These are phyloP conservation scores for Strigomonas galati DNA, from an alignment of 208 protist genomes.

Conservation along the genomic window DNA sequence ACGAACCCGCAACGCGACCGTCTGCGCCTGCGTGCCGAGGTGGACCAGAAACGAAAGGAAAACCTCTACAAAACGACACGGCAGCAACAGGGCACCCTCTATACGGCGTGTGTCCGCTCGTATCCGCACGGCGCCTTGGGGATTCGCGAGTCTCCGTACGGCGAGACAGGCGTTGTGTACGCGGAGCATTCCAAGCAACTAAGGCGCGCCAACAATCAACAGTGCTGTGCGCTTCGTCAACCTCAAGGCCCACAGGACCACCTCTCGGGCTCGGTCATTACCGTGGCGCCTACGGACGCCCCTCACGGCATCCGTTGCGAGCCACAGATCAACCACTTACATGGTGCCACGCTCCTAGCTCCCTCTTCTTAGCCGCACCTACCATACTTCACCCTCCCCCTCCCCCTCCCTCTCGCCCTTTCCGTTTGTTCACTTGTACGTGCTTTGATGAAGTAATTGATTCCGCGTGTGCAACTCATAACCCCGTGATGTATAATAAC, in stretches of 20 bases:
- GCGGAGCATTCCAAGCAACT: slow-evolving; percentile 9
- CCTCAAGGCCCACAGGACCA: slow-evolving; percentile 18
- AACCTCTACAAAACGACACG: background rate
- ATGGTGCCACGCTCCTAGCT: background rate
- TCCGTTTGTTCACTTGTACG: too few species aligned
- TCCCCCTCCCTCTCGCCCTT: too few species aligned
- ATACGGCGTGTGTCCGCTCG: slow-evolving; percentile 15
- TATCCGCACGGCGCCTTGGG: slow-evolving; percentile 40
- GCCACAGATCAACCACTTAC: slow-evolving; percentile 11
- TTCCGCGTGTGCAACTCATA: too few species aligned
- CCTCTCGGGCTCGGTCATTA: slow-evolving; percentile 19
- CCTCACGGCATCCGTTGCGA: slow-evolving; percentile 11
- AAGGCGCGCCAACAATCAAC: background rate
- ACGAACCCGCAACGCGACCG: slow-evolving; percentile 16
- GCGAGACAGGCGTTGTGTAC: slow-evolving; percentile 28
- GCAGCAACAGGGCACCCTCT: slow-evolving; percentile 11
- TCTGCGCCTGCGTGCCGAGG: slow-evolving; percentile 4
- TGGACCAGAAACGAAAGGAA: background rate
- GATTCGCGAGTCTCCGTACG: slow-evolving; percentile 36
- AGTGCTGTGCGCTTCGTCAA: slow-evolving; percentile 3
- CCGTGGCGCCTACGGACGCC: background rate
- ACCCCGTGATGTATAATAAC: too few species aligned
- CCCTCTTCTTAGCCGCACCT: too few species aligned
- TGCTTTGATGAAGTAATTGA: too few species aligned
- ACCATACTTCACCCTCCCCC: too few species aligned